phyloP scores from a whole-genome alignment of 495 filamentous ascomycete genomes.

The Elaphomyces granulatus region DNA sequence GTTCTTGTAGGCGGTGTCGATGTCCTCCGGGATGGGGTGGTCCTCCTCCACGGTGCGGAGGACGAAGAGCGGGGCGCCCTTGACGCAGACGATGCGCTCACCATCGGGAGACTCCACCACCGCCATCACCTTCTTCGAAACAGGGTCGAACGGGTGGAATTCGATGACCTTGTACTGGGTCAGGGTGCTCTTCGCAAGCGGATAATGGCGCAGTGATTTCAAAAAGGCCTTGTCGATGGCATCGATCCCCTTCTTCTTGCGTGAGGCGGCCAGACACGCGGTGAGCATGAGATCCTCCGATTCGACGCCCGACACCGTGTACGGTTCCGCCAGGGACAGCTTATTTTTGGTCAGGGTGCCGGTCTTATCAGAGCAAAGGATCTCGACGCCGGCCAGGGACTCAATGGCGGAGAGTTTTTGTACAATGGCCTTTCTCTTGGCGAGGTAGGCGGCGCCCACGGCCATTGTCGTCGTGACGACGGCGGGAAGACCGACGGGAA shows the following conservation, averaged over 20 bases:
- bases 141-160: slow-evolving; percentile 83
- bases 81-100: slow-evolving; percentile 72
- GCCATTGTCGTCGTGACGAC: slow-evolving; percentile 96
- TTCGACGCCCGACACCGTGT: slow-evolving; percentile 63
- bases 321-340: slow-evolving; percentile 72
- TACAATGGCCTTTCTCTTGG: slow-evolving; percentile 83
- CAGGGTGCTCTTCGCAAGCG: slow-evolving; percentile 59
- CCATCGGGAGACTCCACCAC: slow-evolving; percentile 69
- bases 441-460: slow-evolving; percentile 82
- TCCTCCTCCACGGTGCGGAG: slow-evolving; percentile 72
- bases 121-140: slow-evolving; percentile 84
- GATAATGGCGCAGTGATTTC: slow-evolving; percentile 67
- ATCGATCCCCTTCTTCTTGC: slow-evolving; percentile 91
- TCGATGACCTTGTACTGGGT: slow-evolving; percentile 63
- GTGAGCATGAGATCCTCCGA: slow-evolving; percentile 79
- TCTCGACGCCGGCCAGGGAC: slow-evolving; percentile 83
- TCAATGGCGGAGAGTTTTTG: slow-evolving; percentile 91
- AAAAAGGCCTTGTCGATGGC: slow-evolving; percentile 91
- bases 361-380: slow-evolving; percentile 95
- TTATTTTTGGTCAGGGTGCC: slow-evolving; percentile 81
- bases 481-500: slow-evolving; percentile 86
- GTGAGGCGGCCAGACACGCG: slow-evolving; percentile 78
- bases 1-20: slow-evolving; percentile 70
- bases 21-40: slow-evolving; percentile 53
- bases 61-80: slow-evolving; percentile 79